Evolutionary conservation across 352 stramenopile species (phyloP).

Genomic region (Elongisporangium prolatum): DNA sequence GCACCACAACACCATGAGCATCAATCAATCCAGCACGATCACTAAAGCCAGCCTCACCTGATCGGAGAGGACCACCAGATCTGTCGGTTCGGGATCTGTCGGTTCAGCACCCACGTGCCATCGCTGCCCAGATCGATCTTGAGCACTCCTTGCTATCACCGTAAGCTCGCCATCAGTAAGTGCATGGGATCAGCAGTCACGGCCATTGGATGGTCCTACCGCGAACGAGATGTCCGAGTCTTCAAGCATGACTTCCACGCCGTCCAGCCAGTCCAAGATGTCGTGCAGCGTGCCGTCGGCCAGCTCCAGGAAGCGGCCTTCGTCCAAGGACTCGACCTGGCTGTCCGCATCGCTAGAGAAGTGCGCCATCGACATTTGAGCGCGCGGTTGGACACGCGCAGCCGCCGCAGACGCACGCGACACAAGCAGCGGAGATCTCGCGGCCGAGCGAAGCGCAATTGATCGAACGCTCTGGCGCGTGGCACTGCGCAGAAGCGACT

Average conservation of each 20-base stretch:
- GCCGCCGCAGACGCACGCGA: background rate
- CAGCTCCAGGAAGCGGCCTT: constrained; percentile 77
- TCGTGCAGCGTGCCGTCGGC: constrained; percentile 68
- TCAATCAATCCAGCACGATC: background rate
- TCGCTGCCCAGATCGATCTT: constrained; percentile 92
- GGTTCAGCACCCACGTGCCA: constrained; percentile 97
- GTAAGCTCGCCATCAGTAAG: background rate
- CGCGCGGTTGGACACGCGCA: background rate
- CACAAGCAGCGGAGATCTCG: background rate
- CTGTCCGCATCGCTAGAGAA: constrained; percentile 14
- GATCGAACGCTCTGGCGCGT: background rate
- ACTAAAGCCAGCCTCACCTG: constrained; percentile 37
- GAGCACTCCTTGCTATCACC: constrained; percentile 91
- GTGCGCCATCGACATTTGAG: constrained; percentile 1
- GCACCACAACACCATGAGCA: background rate
- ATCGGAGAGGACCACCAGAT: constrained; percentile 97
- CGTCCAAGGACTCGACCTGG: constrained; percentile 28
- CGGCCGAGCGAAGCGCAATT: background rate
- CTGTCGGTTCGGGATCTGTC: constrained; percentile 96
- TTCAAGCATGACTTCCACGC: constrained; percentile 83
- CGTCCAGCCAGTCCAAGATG: constrained; percentile 76
- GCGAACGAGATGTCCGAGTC: constrained; percentile 77
- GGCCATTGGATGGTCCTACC: constrained; percentile 21
- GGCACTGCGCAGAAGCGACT: background rate
- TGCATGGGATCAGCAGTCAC: background rate